Evolutionary conservation across 768 basidiomycete genomes (phyloP).

Genomic region (Megacollybia marginata): DNA sequence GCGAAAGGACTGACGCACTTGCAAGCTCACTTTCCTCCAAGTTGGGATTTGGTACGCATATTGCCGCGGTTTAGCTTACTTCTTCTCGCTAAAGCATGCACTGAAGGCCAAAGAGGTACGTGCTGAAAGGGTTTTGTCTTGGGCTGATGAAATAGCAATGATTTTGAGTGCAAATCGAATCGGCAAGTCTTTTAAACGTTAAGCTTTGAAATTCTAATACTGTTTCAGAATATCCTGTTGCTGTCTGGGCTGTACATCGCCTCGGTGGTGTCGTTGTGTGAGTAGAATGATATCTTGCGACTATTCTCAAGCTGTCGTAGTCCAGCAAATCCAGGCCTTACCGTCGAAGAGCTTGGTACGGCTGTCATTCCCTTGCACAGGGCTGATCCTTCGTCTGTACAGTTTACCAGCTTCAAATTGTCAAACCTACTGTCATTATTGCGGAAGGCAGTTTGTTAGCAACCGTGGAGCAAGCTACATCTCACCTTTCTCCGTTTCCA

Average conservation of each 20-base stretch:
- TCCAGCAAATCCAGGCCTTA: not conserved
- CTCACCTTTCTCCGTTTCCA: not conserved
- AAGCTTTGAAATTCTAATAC: too few species aligned
- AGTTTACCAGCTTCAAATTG: not conserved
- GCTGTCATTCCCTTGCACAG: not conserved
- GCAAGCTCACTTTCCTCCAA: too few species aligned
- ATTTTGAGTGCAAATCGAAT: too few species aligned
- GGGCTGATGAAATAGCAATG: too few species aligned
- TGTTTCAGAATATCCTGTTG: not conserved
- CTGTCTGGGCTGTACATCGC: not conserved
- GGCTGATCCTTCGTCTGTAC: not conserved
- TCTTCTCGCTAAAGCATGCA: too few species aligned
- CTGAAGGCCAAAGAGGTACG: too few species aligned
- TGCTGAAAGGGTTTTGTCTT: too few species aligned
- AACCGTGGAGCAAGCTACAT: not conserved
- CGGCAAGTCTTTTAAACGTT: too few species aligned
- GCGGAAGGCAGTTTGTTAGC: not conserved
- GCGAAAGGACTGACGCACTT: too few species aligned
- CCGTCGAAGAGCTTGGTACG: not conserved
- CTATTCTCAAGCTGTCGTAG: not conserved
- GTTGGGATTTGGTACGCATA: too few species aligned
- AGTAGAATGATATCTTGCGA: not conserved
- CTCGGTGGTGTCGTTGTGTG: not conserved
- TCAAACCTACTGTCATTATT: not conserved
- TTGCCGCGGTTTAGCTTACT: too few species aligned